Evolutionary conservation across 2,329 filamentous ascomycete genomes (phyloP), one percentile per base, ranked within the genome.

Genomic region (Neonectria ditissima): DNA sequence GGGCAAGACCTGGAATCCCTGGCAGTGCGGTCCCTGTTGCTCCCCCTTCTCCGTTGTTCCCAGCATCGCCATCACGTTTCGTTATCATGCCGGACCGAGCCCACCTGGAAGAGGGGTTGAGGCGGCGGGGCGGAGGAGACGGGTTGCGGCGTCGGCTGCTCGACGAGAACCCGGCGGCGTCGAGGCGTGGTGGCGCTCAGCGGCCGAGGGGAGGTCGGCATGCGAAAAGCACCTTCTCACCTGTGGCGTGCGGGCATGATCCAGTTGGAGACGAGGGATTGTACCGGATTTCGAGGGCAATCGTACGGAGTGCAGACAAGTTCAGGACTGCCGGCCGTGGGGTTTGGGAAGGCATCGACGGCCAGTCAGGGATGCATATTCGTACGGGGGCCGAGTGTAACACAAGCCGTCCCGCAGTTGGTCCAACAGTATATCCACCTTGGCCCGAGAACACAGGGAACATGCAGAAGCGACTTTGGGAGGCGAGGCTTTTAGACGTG

Each of bases 71-170:
- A 45, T 54, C 61, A 44, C 26, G 37, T 39, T 52, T 51, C 59
- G 41, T 39, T 32, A 58, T 47, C 61, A 63, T 41, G 26, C 55
- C 28, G 26, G 45, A 30, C 16, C 16, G 47, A 67, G 55, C 55
- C 57, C 53, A 56, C 60, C 59, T 54, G 51, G 55, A 32, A 63
- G 34, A 59, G 61, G 47, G 52, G 57, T 50, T 24, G 58, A 67
- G 54, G 62, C 24, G 55, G 65, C 30, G 63, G 58, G 67, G 67
- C 59, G 52, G 60, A 63, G 57, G 62, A 37, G 58, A 51, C 47
- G 24, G 66, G 55, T 24, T 50, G 57, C 62, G 59, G 60, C 34
- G 22, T 54, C 57, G 59, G 45, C 58, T 53, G 44, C 63, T 65
- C 34, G 63, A 30, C 26, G 58, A 65, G 67, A 65, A 45, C 37